Evolutionary conservation across 768 basidiomycete species (phyloP).

Genomic region (Lactarius sanguifluus): DNA sequence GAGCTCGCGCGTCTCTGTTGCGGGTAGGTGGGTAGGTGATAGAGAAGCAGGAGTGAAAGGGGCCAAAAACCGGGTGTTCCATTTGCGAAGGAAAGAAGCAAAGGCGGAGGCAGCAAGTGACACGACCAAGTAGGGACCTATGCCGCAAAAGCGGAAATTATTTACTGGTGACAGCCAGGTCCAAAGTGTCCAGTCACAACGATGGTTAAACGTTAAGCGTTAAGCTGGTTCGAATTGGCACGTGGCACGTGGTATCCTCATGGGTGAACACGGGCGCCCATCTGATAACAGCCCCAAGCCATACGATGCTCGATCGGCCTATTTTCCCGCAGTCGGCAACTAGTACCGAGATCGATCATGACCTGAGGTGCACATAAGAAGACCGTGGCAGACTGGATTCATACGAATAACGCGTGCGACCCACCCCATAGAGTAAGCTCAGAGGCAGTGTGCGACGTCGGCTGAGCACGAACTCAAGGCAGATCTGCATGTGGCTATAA

Average conservation of each 20-base stretch:
- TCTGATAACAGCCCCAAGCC: conserved; percentile 7
- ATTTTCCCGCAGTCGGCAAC: background rate
- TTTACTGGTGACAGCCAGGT: conserved; percentile 12
- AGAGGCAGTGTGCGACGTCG: background rate
- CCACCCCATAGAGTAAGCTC: background rate
- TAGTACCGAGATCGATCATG: conserved; percentile 11
- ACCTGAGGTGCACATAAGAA: conserved; percentile 3
- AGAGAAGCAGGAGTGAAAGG: conserved; percentile 15
- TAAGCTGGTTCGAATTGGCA: background rate
- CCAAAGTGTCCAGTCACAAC: conserved; percentile 14
- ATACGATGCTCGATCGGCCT: conserved; percentile 8
- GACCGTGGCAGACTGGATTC: background rate
- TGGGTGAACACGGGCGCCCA: conserved; percentile 10
- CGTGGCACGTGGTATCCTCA: conserved; percentile 20
- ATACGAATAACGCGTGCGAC: background rate
- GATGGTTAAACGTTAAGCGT: conserved; percentile 6
- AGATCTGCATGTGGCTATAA: background rate
- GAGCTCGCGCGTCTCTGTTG: background rate
- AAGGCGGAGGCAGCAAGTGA: background rate
- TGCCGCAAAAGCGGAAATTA: conserved; percentile 21
- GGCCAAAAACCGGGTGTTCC: conserved; percentile 2
- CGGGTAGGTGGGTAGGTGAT: conserved; percentile 13
- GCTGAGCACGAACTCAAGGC: background rate
- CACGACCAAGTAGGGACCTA: background rate
- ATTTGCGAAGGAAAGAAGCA: background rate